Base-by-base conservation (phyloP, 106 monocot genomes). In the Dendrobium chrysotoxum region DNA sequence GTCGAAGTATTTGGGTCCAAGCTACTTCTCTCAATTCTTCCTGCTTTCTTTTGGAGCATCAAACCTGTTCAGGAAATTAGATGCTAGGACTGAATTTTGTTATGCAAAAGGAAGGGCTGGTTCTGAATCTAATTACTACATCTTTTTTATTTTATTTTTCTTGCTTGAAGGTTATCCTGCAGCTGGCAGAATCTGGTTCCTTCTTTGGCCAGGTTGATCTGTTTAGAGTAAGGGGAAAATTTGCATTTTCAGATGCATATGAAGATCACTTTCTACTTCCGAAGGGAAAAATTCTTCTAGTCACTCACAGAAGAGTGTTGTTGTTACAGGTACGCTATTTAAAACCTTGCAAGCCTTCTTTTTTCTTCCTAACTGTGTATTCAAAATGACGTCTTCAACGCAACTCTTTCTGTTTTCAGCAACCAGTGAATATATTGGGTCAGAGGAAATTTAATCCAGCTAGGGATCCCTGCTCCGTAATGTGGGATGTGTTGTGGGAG, bases 141-240 rank as follows among this genome's bases (percentile, higher is more conserved):
- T 35, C 35, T 35, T 35, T 35, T 70, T 70, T 1, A 13, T 35
- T 70, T 68, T 40, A 13, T 41, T 25, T 78, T 73, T 18, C 46
- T 58, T 42, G 61, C 79, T 23, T 91, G 77, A 84, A 99, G 98
- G 94, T 82, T 84, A 95, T 99, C 66, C 78, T 99, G 31, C 98
- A 99, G 77, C 82, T 95, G 7, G 98, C 98, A 77, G 99, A 99
- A 85, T 99, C 85, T 88, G 93, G 91, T 83, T 50, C 95, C 46
- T 99, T 99, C 79, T 81, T 99, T 71, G 90, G 92, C 50, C 99
- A 99, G 91, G 92, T 95, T 83, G 99, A 99, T 87, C 91, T 99
- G 23, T 99, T 95, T 71, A 99, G 95, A 88, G 91, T 99, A 12
- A 75, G 98, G 64, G 95, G 98, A 55, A 99, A 99, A 65, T 95